These are phyloP conservation scores for Jamesozyma rosinii DNA, from an alignment of 805 yeast species.

Conservation along the genomic window DNA sequence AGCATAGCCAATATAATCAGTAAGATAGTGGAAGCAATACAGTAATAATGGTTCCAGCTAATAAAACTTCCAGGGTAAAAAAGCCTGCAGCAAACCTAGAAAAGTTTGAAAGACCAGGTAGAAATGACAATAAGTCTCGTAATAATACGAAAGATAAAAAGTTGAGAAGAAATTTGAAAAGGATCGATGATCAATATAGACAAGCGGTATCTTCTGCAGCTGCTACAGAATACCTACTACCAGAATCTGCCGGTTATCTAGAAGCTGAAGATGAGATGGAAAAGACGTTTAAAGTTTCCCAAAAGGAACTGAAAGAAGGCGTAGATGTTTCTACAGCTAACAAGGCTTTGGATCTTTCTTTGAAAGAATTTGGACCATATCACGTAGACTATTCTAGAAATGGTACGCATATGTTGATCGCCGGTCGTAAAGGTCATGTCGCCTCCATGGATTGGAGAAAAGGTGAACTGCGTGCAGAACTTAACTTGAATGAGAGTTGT, in stretches of 20 bases:
- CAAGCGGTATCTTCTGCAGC: slow-evolving; percentile 80
- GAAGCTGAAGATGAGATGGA: slow-evolving; percentile 94
- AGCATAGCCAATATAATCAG: background rate
- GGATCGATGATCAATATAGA: slow-evolving; percentile 60
- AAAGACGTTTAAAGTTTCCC: slow-evolving; percentile 75
- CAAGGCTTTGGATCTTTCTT: slow-evolving; percentile 63
- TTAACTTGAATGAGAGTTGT: slow-evolving; percentile 80
- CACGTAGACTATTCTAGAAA: slow-evolving; percentile 70
- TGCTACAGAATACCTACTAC: slow-evolving; percentile 72
- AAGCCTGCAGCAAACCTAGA: slow-evolving; percentile 24
- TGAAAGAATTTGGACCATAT: slow-evolving; percentile 83
- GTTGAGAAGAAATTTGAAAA: slow-evolving; percentile 54
- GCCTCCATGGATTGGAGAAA: slow-evolving; percentile 94
- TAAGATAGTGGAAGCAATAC: background rate
- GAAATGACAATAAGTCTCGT: slow-evolving; percentile 6
- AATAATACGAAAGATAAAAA: slow-evolving; percentile 45
- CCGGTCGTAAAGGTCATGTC: slow-evolving; percentile 89
- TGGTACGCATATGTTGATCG: slow-evolving; percentile 76
- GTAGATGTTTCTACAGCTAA: slow-evolving; percentile 72
- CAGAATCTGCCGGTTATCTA: slow-evolving; percentile 75
- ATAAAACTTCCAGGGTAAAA: background rate
- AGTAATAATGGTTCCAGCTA: slow-evolving; percentile 4
- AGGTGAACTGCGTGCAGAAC: slow-evolving; percentile 72
- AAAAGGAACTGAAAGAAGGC: slow-evolving; percentile 61
- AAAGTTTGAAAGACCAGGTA: slow-evolving; percentile 28